These are phyloP conservation scores for Metarhizium guizhouense DNA, from an alignment of 2,329 filamentous ascomycete genomes.

Conservation along the genomic window DNA sequence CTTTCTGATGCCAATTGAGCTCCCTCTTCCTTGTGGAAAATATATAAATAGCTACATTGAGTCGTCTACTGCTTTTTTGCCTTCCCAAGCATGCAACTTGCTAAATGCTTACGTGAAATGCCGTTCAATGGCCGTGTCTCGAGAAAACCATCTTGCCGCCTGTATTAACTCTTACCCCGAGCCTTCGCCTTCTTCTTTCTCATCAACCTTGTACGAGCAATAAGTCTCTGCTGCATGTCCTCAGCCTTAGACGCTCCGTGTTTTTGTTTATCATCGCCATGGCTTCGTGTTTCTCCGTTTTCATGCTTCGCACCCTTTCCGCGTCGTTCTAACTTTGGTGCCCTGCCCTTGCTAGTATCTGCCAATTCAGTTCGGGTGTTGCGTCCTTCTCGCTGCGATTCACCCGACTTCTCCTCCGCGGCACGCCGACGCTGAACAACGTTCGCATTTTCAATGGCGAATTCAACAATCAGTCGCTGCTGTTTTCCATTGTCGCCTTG, in stretches of 20 bases:
- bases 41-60: neutral
- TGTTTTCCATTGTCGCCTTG: slow-evolving; percentile 62
- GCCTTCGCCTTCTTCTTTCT: slow-evolving; percentile 54
- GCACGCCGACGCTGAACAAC: slow-evolving; percentile 67
- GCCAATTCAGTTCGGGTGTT: slow-evolving; percentile 21
- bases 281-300: slow-evolving; percentile 17
- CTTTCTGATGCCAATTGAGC: neutral
- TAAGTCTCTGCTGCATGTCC: slow-evolving; percentile 60
- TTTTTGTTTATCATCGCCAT: slow-evolving; percentile 11
- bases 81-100: neutral
- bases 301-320: neutral
- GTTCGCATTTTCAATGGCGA: slow-evolving; percentile 95
- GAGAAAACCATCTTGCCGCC: neutral
- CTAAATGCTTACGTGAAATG: neutral
- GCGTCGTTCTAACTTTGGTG: neutral
- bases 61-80: neutral
- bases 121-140: neutral
- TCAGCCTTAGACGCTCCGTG: slow-evolving; percentile 26
- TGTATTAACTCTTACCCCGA: slow-evolving; percentile 15
- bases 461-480: slow-evolving; percentile 87
- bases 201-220: slow-evolving; percentile 74
- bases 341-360: neutral
- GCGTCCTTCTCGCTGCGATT: slow-evolving; percentile 18
- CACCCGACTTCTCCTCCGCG: slow-evolving; percentile 25
- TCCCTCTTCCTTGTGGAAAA: neutral